Conservation (phyloP, 2,329 filamentous ascomycete genomes). For the Colletotrichum sp. region DNA sequence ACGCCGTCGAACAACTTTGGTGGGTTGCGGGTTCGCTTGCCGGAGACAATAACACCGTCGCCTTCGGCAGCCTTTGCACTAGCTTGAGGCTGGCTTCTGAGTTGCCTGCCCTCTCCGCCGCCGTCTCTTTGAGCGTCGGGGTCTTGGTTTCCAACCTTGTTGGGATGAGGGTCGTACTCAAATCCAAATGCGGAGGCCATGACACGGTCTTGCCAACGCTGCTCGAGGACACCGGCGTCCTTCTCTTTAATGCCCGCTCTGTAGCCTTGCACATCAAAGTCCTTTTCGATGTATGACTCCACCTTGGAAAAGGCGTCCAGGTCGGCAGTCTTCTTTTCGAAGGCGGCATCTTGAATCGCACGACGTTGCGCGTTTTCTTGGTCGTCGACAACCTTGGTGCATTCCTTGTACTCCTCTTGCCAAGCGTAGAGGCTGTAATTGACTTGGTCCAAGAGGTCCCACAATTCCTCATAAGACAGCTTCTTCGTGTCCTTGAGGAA, state of each 20-base stretch:
- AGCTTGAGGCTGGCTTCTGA: slow-evolving; percentile 62
- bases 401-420: slow-evolving; percentile 58
- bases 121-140: slow-evolving; percentile 62
- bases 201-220: slow-evolving; percentile 54
- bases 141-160: slow-evolving; percentile 64
- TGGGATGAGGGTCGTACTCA: slow-evolving; percentile 63
- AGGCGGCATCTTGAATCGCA: slow-evolving; percentile 51
- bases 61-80: slow-evolving; percentile 65
- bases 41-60: slow-evolving; percentile 45
- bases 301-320: slow-evolving; percentile 35
- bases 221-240: slow-evolving; percentile 47
- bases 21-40: slow-evolving; percentile 60
- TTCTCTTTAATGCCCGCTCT: slow-evolving; percentile 43
- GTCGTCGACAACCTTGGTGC: slow-evolving; percentile 59
- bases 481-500: slow-evolving; percentile 56
- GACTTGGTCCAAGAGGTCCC: slow-evolving; percentile 46
- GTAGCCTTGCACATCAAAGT: slow-evolving; percentile 61
- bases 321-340: slow-evolving; percentile 49
- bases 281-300: slow-evolving; percentile 52
- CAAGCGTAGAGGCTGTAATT: slow-evolving; percentile 53
- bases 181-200: slow-evolving; percentile 67
- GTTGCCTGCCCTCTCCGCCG: slow-evolving; percentile 55
- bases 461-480: slow-evolving; percentile 52
- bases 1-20: slow-evolving; percentile 56
- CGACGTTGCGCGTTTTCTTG: slow-evolving; percentile 62